Evolutionary conservation across 2,329 filamentous ascomycete genomes (phyloP), one percentile per base, ranked within the genome.

Genomic region (Orbilia javanica): DNA sequence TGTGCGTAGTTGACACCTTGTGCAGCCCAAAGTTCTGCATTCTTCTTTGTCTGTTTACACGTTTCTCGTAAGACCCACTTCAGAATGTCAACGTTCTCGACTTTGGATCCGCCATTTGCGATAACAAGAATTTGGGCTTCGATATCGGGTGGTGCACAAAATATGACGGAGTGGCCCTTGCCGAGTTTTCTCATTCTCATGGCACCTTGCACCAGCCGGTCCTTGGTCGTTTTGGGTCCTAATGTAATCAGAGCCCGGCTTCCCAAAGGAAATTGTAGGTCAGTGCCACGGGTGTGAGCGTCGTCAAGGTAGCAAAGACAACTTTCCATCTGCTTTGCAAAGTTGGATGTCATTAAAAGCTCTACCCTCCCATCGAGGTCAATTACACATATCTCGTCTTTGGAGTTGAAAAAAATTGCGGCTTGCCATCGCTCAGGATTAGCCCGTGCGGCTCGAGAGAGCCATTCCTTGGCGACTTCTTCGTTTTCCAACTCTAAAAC

Each of bases 291-390:
- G 0, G 91, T 92, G 77, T 94, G 91, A 0, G 88, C 87, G 74
- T 94, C 89, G 65, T 94, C 92, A 0, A 95, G 84, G 63, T 90
- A 94, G 0, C 93, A 86, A 0, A 93, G 82, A 66, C 91, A 94
- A 0, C 78, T 80, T 2, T 89, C 88, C 0, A 91, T 82, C 3
- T 89, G 86, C 0, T 85, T 84, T 0, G 84, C 83, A 80, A 88
- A 93, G 0, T 90, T 86, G 0, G 92, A 93, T 0, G 84, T 86
- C 2, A 87, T 86, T 0, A 94, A 84, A 0, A 83, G 81, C 42
- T 90, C 87, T 0, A 86, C 79, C 0, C 82, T 81, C 0, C 86
- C 87, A 2, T 83, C 82, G 0, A 86, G 84, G 73, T 89, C 86
- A 0, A 90, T 44, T 0, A 91, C 88, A 0, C 83, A 86, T 0